A percentile compares a stretch with the other conserved stretches of the same genome.
Conservation (phyloP, 2,329 filamentous ascomycete species). For the Pochonia chlamydosporia region DNA sequence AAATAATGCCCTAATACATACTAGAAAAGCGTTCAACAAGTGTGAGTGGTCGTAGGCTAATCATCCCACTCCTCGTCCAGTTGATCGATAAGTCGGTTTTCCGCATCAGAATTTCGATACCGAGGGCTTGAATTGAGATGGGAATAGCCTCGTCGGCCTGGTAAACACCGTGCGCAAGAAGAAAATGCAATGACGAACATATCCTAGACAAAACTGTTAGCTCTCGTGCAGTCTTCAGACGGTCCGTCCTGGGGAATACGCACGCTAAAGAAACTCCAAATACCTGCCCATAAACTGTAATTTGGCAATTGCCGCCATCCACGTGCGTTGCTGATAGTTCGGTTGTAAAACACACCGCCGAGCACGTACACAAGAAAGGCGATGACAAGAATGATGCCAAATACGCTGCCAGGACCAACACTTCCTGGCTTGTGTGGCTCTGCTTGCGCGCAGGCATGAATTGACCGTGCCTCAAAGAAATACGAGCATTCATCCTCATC, state of each 20-base stretch:
- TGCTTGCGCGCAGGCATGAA: slow-evolving; percentile 67
- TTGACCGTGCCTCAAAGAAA: slow-evolving; percentile 87
- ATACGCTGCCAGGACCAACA: slow-evolving; percentile 68
- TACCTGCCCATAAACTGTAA: slow-evolving; percentile 85
- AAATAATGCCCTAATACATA: neutral
- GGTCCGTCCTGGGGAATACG: slow-evolving; percentile 28
- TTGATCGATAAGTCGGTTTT: slow-evolving; percentile 92
- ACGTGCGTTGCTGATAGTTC: slow-evolving; percentile 87
- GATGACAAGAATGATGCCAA: slow-evolving; percentile 74
- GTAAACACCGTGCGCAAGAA: slow-evolving; percentile 62
- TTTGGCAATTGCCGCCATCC: slow-evolving; percentile 96
- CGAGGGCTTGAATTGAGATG: slow-evolving; percentile 52
- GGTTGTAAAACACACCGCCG: slow-evolving; percentile 91
- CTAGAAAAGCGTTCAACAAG: neutral
- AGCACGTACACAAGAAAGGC: slow-evolving; percentile 84
- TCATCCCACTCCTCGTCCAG: slow-evolving; percentile 98
- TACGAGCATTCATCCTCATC: slow-evolving; percentile 90
- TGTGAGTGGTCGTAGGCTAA: slow-evolving; percentile 20
- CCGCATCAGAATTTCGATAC: slow-evolving; percentile 61
- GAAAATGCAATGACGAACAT: slow-evolving; percentile 63
- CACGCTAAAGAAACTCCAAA: slow-evolving; percentile 74
- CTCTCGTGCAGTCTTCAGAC: slow-evolving; percentile 17
- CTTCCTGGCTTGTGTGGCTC: slow-evolving; percentile 68
- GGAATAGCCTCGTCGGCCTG: slow-evolving; percentile 61
- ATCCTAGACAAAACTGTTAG: slow-evolving; percentile 38